These are phyloP conservation scores for Lactarius hatsudake DNA, from an alignment of 768 basidiomycete species.

Conservation along the genomic window DNA sequence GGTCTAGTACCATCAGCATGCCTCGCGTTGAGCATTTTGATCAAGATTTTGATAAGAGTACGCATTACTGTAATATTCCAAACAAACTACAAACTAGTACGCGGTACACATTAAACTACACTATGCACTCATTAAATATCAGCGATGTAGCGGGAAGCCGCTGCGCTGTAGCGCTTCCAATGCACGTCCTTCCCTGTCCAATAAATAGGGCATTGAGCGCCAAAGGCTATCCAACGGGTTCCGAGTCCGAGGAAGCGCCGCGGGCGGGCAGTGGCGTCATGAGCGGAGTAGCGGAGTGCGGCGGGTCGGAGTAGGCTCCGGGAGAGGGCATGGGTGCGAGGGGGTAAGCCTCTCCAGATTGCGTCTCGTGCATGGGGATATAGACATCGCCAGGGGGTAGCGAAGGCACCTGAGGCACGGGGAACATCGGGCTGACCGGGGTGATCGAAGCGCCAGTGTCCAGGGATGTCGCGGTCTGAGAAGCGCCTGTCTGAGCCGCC, in stretches of 20 bases:
- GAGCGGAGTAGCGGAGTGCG: not conserved
- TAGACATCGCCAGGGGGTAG: not conserved
- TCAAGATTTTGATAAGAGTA: too few species aligned
- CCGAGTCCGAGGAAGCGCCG: not conserved
- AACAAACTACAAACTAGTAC: too few species aligned
- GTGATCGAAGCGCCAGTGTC: not conserved
- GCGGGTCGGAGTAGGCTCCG: not conserved
- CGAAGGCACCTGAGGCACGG: not conserved
- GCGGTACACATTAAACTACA: too few species aligned
- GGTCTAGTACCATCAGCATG: too few species aligned
- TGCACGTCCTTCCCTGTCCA: too few species aligned
- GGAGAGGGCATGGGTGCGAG: too few species aligned
- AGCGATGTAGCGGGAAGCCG: too few species aligned
- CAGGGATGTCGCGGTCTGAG: not conserved
- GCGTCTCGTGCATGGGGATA: not conserved
- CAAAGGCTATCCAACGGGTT: not conserved
- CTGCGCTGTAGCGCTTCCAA: too few species aligned
- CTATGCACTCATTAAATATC: too few species aligned
- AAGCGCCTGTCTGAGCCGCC: not conserved
- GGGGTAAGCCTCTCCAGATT: not conserved
- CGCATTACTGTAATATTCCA: too few species aligned
- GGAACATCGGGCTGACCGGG: not conserved
- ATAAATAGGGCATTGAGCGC: too few species aligned
- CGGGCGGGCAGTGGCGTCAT: not conserved
- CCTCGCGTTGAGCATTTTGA: too few species aligned